Base-by-base conservation (phyloP, 1,139 yeast genomes). In the Yamadazyma triangularis region DNA sequence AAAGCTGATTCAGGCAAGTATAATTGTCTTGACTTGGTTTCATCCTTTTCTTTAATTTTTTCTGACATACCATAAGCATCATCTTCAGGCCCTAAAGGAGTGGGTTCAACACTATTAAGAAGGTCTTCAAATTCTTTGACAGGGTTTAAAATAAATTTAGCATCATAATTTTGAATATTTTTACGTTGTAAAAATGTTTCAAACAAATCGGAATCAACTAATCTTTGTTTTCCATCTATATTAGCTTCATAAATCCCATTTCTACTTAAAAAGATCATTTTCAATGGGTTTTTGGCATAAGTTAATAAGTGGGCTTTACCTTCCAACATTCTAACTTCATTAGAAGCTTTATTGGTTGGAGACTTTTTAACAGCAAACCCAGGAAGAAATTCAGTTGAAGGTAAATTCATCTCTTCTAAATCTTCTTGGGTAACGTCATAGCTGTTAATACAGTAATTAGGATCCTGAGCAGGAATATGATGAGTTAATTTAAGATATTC, bases 241-340 rank as follows among this genome's bases (percentile, higher is more conserved):
- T 50, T 53, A 1, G 55, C 57, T 39, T 59, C 64, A 35, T 54
- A 58, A 15, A 58, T 58, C 4, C 72, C 72, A 9, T 39, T 34
- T 20, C 43, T 42, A 10, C 72, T 59, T 33, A 70, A 50, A 34
- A 72, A 70, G 11, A 70, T 46, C 11, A 73, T 40, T 31, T 61
- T 59, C 19, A 43, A 40, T 1, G 79, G 79, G 4, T 60, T 47
- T 2, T 71, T 68, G 1, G 73, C 71, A 31, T 46, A 45, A 2
- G 72, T 51, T 33, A 68, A 59, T 25, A 73, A 46, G 42, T 58
- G 62, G 2, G 76, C 59, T 44, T 67, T 70, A 0, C 76, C 60
- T 47, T 56, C 59, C 36, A 48, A 46, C 45, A 50, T 51, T 32
- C 61, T 39, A 9, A 48, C 50, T 27, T 47, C 58, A 34, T 53